Conservation (phyloP, 176 grass and related monocot species). For the Avena eriantha region DNA sequence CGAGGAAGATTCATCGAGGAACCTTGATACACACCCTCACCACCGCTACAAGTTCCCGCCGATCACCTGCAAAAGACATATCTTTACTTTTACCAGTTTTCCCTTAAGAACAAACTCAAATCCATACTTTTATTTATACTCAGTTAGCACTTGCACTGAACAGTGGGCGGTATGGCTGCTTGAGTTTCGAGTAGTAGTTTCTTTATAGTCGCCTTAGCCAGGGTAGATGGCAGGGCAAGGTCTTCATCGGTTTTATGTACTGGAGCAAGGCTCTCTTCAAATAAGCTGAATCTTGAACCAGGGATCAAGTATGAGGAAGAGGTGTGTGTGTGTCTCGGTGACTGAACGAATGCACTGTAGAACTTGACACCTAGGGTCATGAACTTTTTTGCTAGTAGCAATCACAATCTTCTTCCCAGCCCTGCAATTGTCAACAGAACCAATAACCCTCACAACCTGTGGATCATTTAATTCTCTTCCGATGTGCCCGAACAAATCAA, state of each 20-base stretch:
- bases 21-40: background rate
- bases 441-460: constrained; percentile 7
- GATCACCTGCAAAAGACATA: too few species aligned
- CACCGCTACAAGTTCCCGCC: background rate
- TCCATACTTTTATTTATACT: too few species aligned
- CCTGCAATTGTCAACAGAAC: background rate
- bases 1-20: background rate
- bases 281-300: background rate
- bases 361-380: background rate
- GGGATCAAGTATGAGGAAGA: background rate
- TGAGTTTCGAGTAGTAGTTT: background rate
- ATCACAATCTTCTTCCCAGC: constrained; percentile 9
- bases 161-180: too few species aligned
- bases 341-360: background rate
- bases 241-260: background rate
- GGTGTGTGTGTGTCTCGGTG: background rate
- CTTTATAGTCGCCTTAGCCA: background rate
- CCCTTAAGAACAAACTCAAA: too few species aligned
- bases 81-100: too few species aligned
- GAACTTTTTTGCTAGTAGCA: background rate
- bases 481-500: background rate
- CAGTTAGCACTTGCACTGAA: too few species aligned
- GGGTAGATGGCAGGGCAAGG: background rate
- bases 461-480: background rate
- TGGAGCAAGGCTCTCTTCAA: constrained; percentile 8